Evolutionary conservation across 1,284 basidiomycete genomes (phyloP).

Genomic region (Cryptococcus sp.): DNA sequence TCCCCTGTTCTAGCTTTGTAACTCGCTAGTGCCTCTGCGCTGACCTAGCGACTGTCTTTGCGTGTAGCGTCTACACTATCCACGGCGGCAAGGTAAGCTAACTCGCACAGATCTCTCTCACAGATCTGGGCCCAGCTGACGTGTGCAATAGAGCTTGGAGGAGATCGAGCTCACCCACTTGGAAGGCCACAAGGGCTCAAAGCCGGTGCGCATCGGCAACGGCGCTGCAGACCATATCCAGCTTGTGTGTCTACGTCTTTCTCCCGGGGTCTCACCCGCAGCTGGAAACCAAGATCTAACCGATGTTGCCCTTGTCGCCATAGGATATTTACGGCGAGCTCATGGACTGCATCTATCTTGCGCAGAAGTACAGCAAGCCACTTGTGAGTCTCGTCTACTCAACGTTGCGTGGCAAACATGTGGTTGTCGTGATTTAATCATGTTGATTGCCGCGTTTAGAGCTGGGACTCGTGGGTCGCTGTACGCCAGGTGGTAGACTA

Average conservation of each 20-base stretch:
- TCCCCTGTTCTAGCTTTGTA: background rate
- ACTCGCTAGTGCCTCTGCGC: background rate
- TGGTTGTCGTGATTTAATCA: background rate
- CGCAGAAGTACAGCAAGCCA: conserved; percentile 68
- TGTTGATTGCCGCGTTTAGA: conserved; percentile 33
- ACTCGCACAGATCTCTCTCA: background rate
- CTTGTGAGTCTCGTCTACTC: conserved; percentile 44
- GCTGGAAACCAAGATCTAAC: too few species aligned
- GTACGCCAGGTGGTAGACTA: conserved; percentile 53
- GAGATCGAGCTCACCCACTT: conserved; percentile 79
- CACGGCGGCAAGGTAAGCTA: conserved; percentile 56
- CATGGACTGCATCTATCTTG: conserved; percentile 91
- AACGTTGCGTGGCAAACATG: too few species aligned
- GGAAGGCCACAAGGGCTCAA: conserved; percentile 70
- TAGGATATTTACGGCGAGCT: conserved; percentile 86
- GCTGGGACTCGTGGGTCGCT: conserved; percentile 67
- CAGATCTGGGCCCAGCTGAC: too few species aligned
- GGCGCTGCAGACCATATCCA: conserved; percentile 86
- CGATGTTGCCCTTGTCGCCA: too few species aligned
- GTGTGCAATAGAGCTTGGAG: conserved; percentile 57
- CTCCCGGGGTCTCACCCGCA: too few species aligned
- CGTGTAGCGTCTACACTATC: conserved; percentile 50
- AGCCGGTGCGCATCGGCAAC: conserved; percentile 69
- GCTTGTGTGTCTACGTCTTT: conserved; percentile 56
- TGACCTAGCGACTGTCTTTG: conserved; percentile 1